Conservation (phyloP, 305 asterid genomes). For the Andrographis paniculata region DNA sequence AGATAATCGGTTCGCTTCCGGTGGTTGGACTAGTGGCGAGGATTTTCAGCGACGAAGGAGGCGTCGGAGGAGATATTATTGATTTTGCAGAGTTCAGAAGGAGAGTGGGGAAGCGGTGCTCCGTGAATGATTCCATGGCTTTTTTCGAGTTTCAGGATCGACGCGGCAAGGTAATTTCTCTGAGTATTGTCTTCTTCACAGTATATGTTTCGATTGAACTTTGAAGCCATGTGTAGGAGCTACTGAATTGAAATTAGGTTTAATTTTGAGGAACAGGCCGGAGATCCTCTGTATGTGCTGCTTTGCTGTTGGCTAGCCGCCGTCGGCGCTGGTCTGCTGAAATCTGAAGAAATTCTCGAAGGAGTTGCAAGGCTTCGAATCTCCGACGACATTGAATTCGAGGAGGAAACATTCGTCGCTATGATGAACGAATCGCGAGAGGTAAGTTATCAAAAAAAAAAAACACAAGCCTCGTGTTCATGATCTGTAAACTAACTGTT, state of each 20-base stretch:
- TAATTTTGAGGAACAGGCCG: conserved; percentile 35
- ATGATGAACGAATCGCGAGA: conserved; percentile 80
- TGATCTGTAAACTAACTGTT: neutral
- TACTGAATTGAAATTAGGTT: neutral
- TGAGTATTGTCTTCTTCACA: neutral
- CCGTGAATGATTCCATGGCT: conserved; percentile 75
- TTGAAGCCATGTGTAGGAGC: too few relatives aligned
- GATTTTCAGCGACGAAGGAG: conserved; percentile 76
- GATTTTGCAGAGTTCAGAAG: conserved; percentile 91
- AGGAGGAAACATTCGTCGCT: conserved; percentile 74
- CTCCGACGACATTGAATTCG: conserved; percentile 83
- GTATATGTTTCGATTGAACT: neutral
- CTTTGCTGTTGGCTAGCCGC: conserved; percentile 92
- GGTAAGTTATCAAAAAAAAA: conserved; percentile 30
- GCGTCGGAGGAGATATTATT: conserved; percentile 67
- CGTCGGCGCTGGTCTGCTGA: conserved; percentile 85
- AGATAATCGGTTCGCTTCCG: conserved; percentile 81
- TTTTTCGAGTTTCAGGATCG: conserved; percentile 70
- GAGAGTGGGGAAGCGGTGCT: conserved; percentile 79
- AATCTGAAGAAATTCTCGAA: conserved; percentile 88
- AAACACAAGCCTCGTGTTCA: neutral
- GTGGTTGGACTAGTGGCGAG: conserved; percentile 77
- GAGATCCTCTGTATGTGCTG: conserved; percentile 80
- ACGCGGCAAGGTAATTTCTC: conserved; percentile 60
- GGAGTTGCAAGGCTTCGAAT: conserved; percentile 87